Conservation (phyloP, 2,329 filamentous ascomycete genomes). For the Immersiporthe knoxdaviesiana region DNA sequence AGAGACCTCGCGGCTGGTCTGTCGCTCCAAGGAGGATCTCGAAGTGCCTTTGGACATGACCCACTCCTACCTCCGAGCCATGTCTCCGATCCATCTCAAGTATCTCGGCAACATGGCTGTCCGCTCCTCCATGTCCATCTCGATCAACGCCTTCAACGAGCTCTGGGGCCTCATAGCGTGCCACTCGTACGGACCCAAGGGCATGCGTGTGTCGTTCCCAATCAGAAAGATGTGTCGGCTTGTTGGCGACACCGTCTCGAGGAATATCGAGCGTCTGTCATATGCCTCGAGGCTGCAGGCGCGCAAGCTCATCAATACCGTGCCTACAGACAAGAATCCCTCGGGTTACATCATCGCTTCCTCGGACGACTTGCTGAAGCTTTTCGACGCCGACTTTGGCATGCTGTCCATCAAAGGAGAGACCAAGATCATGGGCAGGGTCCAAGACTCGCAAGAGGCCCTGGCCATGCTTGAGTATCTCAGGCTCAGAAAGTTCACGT, state of each 20-base stretch:
- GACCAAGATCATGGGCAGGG: conserved; percentile 78
- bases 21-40: conserved; percentile 73
- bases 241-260: conserved; percentile 81
- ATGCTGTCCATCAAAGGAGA: conserved; percentile 84
- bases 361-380: conserved; percentile 78
- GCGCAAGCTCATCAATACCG: conserved; percentile 84
- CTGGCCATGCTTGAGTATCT: conserved; percentile 85
- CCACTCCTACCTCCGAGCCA: conserved; percentile 81
- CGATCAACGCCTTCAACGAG: conserved; percentile 82
- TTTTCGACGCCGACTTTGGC: conserved; percentile 88
- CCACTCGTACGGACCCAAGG: conserved; percentile 74
- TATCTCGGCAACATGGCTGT: conserved; percentile 89
- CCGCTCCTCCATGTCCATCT: conserved; percentile 93
- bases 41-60: conserved; percentile 80
- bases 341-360: conserved; percentile 90
- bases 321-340: conserved; percentile 78
- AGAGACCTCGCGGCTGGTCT: conserved; percentile 79
- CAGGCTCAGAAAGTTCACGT: conserved; percentile 72
- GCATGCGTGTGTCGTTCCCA: conserved; percentile 90
- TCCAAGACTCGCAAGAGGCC: conserved; percentile 79
- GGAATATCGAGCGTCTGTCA: conserved; percentile 85
- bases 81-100: conserved; percentile 88
- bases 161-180: conserved; percentile 89
- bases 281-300: conserved; percentile 85
- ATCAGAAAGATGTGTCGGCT: conserved; percentile 91